Evolutionary conservation across 129 eudicot species (phyloP), one percentile per base, ranked within the genome.

Genomic region (Pittosporum tobira): DNA sequence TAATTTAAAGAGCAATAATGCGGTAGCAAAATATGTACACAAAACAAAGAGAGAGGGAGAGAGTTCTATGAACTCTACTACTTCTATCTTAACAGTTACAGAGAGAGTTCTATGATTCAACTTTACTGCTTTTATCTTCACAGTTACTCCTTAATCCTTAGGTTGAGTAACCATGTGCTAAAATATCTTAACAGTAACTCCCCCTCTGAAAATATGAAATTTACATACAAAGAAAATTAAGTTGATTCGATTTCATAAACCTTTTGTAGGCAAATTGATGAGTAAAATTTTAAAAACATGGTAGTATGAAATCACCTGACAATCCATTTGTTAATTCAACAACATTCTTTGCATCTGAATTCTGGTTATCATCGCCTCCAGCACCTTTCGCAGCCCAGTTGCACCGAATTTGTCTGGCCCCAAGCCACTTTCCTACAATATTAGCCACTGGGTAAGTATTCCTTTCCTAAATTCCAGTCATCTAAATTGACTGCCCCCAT

Each of bases 371-470:
- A 69, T 84, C 94, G 26, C 69, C 62, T 61, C 77, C 82, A 20
- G 94, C 90, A 68, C 94, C 96, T 67, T 88, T 88, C 19, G 96
- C 73, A 7, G 96, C 96, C 96, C 96, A 88, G 44, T 88, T 88
- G 71, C 96, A 88, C 52, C 97, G 88, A 62, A 90, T 90, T 72
- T 85, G 97, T 75, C 97, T 80, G 69, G 89, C 85, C 22, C 97
- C 94, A 67, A 84, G 81, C 87, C 87, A 84, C 67, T 77, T 79
- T 45, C 97, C 97, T 89, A 65, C 49, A 59, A 20, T 56, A 6
- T 30, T 31, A 31, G 46, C 11, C 0, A 56, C 44, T 15, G 9
- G 49, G 49, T 45, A 45, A 45, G 49, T 45, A 15, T n/a, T 45
- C 2, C 5, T n/a, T 1, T 5, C 40, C 40, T 18, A 18, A 45